Evolutionary conservation across 2,329 filamentous ascomycete genomes (phyloP), one percentile per base, ranked within the genome.

Genomic region (Botrytis porri): DNA sequence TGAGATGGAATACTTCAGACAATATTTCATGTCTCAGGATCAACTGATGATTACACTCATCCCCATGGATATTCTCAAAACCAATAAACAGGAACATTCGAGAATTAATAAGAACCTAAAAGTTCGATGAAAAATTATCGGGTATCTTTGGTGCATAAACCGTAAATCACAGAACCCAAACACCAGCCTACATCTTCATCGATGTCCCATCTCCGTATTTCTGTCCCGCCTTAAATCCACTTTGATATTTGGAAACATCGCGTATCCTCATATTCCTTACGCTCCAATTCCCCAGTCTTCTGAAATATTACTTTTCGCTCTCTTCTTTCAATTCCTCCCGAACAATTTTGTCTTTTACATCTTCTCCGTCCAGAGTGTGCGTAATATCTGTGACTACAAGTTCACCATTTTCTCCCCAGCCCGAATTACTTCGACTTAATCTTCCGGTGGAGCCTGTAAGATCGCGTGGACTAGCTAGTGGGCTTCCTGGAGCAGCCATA

Each of bases 391-490:
- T 37, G 12, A 37, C 22, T 9, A 65, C n/a, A 43, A 71, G 61
- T 48, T 71, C 70, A 22, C 70, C 62, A 57, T 71, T 71, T 16
- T 71, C 78, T 25, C 74, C 77, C 77, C 76, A 79, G 1, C 73
- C 77, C n/a, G 78, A 80, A 69, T 80, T 80, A 29, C 66, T 78
- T 25, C 79, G 77, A 71, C 78, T 81, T n/a, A 80, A 70, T 48
- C 74, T 76, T 37, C 79, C 79, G 5, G 64, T 71, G 4, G 76
- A 66, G 35, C 57, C 70, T 20, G 60, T 70, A n/a, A 61, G 80
- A 76, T 87, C 86, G 71, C 84, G 80, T 57, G 87, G 86, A 70
- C 88, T 92, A 3, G 87, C 87, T 54, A 94, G 82, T 22, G 91
- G 89, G 76, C 89, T 92, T 43, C 86, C 82, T 25, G 83, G 84